A percentile compares a stretch with the other conserved stretches of the same genome.
These are phyloP conservation scores for Zancudomyces culisetae DNA, from an alignment of 371 early-diverging fungal genomes.

Conservation along the genomic window DNA sequence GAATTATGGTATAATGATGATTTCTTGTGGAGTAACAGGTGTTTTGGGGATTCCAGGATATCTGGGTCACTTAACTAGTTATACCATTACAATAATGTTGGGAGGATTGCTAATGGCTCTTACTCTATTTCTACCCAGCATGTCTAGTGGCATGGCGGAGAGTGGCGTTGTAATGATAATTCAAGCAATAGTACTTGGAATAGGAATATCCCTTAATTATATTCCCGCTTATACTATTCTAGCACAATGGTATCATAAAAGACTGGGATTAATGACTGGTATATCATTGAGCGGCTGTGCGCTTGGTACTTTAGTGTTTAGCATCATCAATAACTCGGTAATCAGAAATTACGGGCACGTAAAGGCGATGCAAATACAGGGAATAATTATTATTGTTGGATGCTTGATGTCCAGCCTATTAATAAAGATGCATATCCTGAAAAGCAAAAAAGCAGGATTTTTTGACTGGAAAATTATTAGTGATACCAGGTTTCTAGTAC, in stretches of 20 bases:
- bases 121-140: conserved; percentile 9
- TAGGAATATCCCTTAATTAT: conserved; percentile 9
- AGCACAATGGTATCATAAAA: conserved; percentile 18
- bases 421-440: conserved; percentile 7
- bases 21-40: background rate
- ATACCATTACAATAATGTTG: background rate
- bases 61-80: background rate
- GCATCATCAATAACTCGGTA: conserved; percentile 5
- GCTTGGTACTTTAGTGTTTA: conserved; percentile 6
- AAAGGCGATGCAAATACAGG: conserved; percentile 9
- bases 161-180: conserved; percentile 10
- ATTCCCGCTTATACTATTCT: conserved; percentile 15
- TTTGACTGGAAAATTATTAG: conserved; percentile 5
- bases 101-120: conserved; percentile 9
- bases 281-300: conserved; percentile 10
- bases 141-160: conserved; percentile 2
- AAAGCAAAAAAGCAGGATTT: background rate
- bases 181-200: conserved; percentile 11
- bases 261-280: conserved; percentile 11
- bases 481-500: conserved; percentile 6
- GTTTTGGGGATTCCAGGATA: background rate
- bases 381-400: conserved; percentile 8
- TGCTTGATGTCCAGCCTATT: conserved; percentile 5
- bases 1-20: background rate
- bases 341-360: conserved; percentile 8